Base-by-base conservation (phyloP, 2,329 filamentous ascomycete genomes). In the Graphium sp. region DNA sequence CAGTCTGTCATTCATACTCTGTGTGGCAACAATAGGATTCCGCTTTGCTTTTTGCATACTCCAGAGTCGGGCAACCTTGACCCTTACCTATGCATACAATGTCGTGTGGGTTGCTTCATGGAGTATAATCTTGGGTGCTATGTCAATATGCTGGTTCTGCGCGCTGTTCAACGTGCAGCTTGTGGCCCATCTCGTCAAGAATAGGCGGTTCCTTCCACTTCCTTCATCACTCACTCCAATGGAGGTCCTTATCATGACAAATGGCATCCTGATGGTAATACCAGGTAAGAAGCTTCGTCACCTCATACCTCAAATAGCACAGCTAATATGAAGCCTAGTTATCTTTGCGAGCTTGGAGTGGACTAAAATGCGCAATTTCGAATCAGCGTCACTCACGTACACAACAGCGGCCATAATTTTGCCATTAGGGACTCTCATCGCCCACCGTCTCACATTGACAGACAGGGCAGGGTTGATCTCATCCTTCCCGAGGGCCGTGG, bases 161-260 rank as follows among this genome's bases (percentile, higher is more conserved):
- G 56, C 59, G 22, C 38, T 70, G 20, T 71, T 71, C 48, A 65
- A 65, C 40, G 36, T 53, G 31, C 59, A 66, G 32, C 49, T 70
- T 7, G 42, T 59, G 28, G 38, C 48, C 13, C 65, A 70, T 39
- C 50, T 70, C 34, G 43, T 53, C 24, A 41, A 46, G 7, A 61
- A 60, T 36, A 49, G 61, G 16, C 57, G 54, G 26, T 42, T 70
- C 6, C 47, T 69, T 2, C 55, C 56, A 1, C 47, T 46, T 1
- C 44, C 52, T 4, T 47, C 47, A 27, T 45, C 52, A 0, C 40
- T 70, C 22, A 60, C 47, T 0, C 54, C 62, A 5, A 60, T 70
- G 51, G 65, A 71, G 37, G 54, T 66, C 6, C 48, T 70, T 15
- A 52, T 66, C 28, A 60, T 67, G 39, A 62, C 62, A 27, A 69